Percentiles rank a stretch among this genome's conserved stretches.
Conservation (phyloP, 768 basidiomycete species). For the Mrakia blollopis region DNA sequence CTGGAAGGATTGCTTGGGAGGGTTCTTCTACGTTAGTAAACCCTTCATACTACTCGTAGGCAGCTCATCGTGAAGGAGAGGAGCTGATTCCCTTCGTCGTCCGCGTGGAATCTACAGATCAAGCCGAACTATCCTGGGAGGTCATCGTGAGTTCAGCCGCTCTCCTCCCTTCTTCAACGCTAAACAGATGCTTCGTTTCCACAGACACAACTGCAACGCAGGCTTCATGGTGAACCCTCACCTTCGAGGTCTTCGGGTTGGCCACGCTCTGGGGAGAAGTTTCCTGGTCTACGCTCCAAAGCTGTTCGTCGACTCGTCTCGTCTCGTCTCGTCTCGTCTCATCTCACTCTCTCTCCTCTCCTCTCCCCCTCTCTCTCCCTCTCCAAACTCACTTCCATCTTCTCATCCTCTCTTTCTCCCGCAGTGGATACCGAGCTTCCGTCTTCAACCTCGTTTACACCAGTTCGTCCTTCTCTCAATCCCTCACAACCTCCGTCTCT, state of each 20-base stretch:
- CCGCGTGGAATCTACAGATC: background rate
- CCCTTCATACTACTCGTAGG: background rate
- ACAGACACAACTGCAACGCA: constrained; percentile 70
- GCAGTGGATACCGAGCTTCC: constrained; percentile 43
- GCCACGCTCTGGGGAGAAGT: constrained; percentile 65
- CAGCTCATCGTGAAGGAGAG: background rate
- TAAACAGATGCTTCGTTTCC: background rate
- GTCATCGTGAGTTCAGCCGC: constrained; percentile 61
- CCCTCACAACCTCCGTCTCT: background rate
- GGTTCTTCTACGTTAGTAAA: constrained; percentile 67
- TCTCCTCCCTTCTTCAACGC: background rate
- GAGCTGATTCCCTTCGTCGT: background rate
- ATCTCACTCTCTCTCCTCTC: background rate
- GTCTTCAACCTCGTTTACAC: constrained; percentile 89
- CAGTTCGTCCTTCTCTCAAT: constrained; percentile 42
- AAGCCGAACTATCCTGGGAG: constrained; percentile 72
- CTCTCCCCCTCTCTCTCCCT: background rate
- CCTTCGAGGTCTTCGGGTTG: constrained; percentile 63
- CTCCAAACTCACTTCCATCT: background rate
- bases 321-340: constrained; percentile 41
- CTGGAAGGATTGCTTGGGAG: constrained; percentile 69
- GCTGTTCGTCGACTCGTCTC: constrained; percentile 56
- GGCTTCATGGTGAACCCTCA: constrained; percentile 73
- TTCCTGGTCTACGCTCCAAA: constrained; percentile 75
- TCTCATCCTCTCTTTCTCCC: background rate